Percentiles rank a stretch among this genome's conserved stretches.
phyloP scores from a whole-genome alignment of 805 yeast species.

The Hanseniaspora nectarophila region DNA sequence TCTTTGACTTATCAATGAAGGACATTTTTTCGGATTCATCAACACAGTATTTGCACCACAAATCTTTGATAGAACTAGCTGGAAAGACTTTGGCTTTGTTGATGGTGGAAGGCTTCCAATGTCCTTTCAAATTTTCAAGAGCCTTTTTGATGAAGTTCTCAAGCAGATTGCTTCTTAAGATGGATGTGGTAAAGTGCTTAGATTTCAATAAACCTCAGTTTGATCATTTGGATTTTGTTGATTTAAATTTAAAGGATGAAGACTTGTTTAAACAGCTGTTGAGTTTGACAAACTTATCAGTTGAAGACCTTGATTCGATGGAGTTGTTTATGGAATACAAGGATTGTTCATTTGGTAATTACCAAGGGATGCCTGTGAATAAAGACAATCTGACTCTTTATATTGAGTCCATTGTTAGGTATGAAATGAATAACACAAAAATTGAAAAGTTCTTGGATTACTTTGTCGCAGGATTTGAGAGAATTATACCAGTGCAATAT shows the following conservation, averaged over 20 bases:
- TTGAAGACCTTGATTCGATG: constrained; percentile 38
- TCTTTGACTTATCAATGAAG: background rate
- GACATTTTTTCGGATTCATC: background rate
- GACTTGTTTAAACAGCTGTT: constrained; percentile 49
- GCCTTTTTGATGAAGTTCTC: constrained; percentile 4
- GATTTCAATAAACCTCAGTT: background rate
- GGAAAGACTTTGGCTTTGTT: constrained; percentile 7
- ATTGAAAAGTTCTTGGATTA: constrained; percentile 44
- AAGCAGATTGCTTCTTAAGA: background rate
- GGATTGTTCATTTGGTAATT: constrained; percentile 40
- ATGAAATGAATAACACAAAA: constrained; percentile 55
- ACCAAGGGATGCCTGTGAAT: constrained; percentile 46
- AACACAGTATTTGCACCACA: background rate
- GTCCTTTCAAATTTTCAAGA: constrained; percentile 5
- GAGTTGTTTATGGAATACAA: constrained; percentile 61
- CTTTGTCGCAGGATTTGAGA: constrained; percentile 52
- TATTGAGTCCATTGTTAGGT: constrained; percentile 65
- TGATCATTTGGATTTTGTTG: background rate
- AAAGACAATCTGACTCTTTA: constrained; percentile 55
- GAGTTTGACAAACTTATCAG: constrained; percentile 26
- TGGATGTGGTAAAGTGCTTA: too few species aligned
- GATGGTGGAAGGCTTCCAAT: background rate
- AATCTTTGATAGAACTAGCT: background rate
- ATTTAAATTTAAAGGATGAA: constrained; percentile 34
- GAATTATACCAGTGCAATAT: constrained; percentile 63